phyloP scores from a whole-genome alignment of 1,139 yeast species.

The Kodamaea suecica region DNA sequence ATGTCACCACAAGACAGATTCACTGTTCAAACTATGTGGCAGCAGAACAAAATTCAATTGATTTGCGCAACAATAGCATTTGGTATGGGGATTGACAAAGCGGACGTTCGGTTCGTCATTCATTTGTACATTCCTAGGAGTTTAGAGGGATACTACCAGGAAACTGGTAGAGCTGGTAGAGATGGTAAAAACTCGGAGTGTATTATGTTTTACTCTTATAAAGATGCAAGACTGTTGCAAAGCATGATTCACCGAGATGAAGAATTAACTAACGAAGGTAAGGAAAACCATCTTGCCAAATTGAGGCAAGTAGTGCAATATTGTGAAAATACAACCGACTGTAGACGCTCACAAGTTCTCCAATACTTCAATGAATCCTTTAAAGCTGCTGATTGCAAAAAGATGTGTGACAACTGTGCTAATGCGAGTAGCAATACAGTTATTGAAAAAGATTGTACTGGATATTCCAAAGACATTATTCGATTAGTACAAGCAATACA shows the following conservation, averaged over 20 bases:
- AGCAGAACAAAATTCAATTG: slow-evolving; percentile 61
- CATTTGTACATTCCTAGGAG: slow-evolving; percentile 89
- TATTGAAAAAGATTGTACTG: slow-evolving; percentile 67
- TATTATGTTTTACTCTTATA: slow-evolving; percentile 73
- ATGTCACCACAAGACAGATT: slow-evolving; percentile 76
- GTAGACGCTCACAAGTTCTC: slow-evolving; percentile 83
- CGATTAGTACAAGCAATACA: slow-evolving; percentile 57
- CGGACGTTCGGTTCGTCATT: slow-evolving; percentile 88
- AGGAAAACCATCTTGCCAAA: slow-evolving; percentile 75
- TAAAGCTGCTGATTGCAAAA: slow-evolving; percentile 60
- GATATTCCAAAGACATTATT: slow-evolving; percentile 57
- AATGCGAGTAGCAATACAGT: slow-evolving; percentile 39
- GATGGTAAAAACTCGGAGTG: slow-evolving; percentile 85
- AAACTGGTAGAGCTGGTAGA: slow-evolving; percentile 98
- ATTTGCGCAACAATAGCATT: slow-evolving; percentile 97
- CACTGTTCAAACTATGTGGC: slow-evolving; percentile 78
- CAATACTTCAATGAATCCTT: slow-evolving; percentile 87
- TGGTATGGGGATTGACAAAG: slow-evolving; percentile 98
- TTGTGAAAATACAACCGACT: slow-evolving; percentile 88
- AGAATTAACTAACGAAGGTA: slow-evolving; percentile 59
- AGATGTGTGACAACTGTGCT: slow-evolving; percentile 83
- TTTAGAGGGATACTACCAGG: slow-evolving; percentile 94
- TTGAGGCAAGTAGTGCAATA: slow-evolving; percentile 83
- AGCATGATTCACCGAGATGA: slow-evolving; percentile 75
- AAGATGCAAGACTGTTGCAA: slow-evolving; percentile 73